Evolutionary conservation across 306 rosid genomes (phyloP).

Genomic region (Pterocarpus santalinus): DNA sequence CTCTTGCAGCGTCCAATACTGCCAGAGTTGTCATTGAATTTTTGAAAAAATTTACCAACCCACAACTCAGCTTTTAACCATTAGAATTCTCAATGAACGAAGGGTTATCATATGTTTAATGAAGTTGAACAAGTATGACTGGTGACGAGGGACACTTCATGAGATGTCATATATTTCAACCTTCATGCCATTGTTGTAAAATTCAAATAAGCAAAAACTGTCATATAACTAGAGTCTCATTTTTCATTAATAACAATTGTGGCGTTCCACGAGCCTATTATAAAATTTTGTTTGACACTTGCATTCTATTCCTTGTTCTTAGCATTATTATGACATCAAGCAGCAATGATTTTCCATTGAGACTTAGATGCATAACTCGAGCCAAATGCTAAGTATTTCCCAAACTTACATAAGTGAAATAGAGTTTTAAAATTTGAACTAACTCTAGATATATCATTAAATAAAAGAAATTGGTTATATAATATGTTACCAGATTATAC

Average conservation of each 20-base stretch:
- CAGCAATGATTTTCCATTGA: too few species aligned
- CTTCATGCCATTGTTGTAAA: neutral
- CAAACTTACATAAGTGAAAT: too few species aligned
- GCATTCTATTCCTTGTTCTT: too few species aligned
- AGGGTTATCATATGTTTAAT: neutral
- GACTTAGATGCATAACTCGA: neutral
- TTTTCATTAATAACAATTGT: neutral
- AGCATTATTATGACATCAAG: too few species aligned
- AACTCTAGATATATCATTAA: too few species aligned
- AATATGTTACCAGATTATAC: neutral
- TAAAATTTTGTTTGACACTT: too few species aligned
- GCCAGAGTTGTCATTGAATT: slow-evolving; percentile 50
- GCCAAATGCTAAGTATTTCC: neutral
- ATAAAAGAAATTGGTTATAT: neutral
- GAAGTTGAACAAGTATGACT: neutral
- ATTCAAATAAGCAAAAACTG: neutral
- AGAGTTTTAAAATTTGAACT: neutral
- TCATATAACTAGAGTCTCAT: neutral
- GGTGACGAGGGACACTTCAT: neutral
- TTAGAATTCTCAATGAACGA: neutral
- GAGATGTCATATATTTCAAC: neutral
- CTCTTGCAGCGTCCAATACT: slow-evolving; percentile 61
- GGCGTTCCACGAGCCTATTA: neutral
- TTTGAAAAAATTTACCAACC: slow-evolving; percentile 34
- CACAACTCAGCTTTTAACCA: neutral